Conservation (phyloP, 805 yeast genomes). For the Myxozyma kluyveri region DNA sequence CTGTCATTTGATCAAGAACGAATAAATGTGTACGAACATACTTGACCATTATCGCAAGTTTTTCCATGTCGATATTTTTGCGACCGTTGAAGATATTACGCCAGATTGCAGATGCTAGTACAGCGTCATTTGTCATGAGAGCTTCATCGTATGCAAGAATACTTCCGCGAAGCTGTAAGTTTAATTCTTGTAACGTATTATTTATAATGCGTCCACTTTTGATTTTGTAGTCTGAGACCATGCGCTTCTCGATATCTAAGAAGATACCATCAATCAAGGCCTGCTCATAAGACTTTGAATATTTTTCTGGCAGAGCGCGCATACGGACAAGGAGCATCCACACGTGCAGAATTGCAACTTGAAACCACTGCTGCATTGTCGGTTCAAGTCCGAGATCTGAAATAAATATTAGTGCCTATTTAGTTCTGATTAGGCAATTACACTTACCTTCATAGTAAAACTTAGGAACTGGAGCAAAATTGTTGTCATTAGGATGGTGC, state of each 20-base stretch:
- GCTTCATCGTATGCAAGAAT: slow-evolving; percentile 93
- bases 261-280: slow-evolving; percentile 85
- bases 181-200: slow-evolving; percentile 83
- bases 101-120: slow-evolving; percentile 46
- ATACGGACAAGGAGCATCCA: slow-evolving; percentile 94
- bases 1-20: slow-evolving; percentile 79
- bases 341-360: slow-evolving; percentile 81
- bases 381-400: slow-evolving; percentile 69
- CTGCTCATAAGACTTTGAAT: slow-evolving; percentile 87
- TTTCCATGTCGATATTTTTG: slow-evolving; percentile 73
- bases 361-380: slow-evolving; percentile 95
- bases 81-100: slow-evolving; percentile 80
- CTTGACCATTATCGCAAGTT: slow-evolving; percentile 83
- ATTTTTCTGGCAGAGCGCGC: slow-evolving; percentile 92
- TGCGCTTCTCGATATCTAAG: slow-evolving; percentile 81
- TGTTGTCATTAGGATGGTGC: slow-evolving; percentile 51
- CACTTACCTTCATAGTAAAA: slow-evolving; percentile 65
- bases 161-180: slow-evolving; percentile 83
- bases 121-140: slow-evolving; percentile 63
- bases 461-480: slow-evolving; percentile 65
- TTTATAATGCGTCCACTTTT: slow-evolving; percentile 77
- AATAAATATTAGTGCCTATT: neutral
- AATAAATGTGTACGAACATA: slow-evolving; percentile 87
- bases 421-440: neutral
- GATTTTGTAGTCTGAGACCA: slow-evolving; percentile 83